These are phyloP conservation scores for Trichothecium sympodiale DNA, from an alignment of 2,329 filamentous ascomycete species.

Conservation along the genomic window DNA sequence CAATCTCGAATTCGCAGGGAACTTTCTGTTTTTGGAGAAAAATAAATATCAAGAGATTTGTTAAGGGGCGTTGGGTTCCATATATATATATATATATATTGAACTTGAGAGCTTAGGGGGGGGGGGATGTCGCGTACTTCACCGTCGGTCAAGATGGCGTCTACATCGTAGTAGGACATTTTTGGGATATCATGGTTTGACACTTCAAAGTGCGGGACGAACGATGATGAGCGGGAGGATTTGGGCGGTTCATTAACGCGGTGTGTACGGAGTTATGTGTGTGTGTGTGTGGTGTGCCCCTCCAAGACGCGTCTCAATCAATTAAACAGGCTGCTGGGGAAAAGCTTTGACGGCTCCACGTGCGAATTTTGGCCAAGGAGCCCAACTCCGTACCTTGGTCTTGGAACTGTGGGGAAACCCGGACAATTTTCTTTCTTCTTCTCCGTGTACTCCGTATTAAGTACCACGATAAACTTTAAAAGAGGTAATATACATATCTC, in stretches of 20 bases:
- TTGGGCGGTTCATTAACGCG: no score
- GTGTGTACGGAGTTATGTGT: not conserved
- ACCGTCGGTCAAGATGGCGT: constrained; percentile 74
- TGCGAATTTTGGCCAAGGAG: no score
- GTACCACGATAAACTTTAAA: no score
- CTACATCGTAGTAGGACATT: constrained; percentile 76
- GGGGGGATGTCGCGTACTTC: constrained; percentile 43
- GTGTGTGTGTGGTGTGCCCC: not conserved
- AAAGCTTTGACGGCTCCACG: no score
- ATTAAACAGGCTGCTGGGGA: no score
- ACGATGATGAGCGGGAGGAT: no score
- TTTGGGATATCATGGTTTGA: not conserved
- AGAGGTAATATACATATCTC: no score
- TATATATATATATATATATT: not conserved
- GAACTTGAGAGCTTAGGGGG: not conserved
- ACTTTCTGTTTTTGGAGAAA: constrained; percentile 60
- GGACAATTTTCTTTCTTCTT: no score
- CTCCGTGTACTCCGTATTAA: no score
- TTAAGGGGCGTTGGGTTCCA: constrained; percentile 17
- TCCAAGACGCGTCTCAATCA: not conserved
- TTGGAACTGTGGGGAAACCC: no score
- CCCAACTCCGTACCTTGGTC: no score
- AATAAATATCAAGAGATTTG: constrained; percentile 12
- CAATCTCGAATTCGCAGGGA: constrained; percentile 87
- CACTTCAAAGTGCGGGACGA: no score